A percentile compares a stretch with the other conserved stretches of the same genome.
Conservation (phyloP, 176 grass and related monocot genomes). For the Chrysopogon serrulatus region DNA sequence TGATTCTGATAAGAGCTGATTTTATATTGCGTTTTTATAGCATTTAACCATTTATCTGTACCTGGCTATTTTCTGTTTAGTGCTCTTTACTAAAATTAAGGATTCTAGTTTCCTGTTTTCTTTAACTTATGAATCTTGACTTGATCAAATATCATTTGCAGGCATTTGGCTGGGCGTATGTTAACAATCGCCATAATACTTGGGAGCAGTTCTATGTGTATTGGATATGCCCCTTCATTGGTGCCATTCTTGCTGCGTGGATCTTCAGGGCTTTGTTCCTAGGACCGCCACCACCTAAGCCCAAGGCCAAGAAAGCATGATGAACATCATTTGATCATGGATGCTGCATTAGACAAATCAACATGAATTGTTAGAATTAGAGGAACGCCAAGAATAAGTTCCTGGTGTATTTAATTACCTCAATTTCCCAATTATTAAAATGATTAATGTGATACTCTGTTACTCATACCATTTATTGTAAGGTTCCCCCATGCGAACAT, state of each 20-base stretch:
- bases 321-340: background rate
- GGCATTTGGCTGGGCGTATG: slow-evolving; percentile 98
- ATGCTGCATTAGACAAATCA: background rate
- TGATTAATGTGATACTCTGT: background rate
- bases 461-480: background rate
- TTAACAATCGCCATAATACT: slow-evolving; percentile 77
- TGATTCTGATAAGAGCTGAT: background rate
- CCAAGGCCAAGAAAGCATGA: slow-evolving; percentile 77
- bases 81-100: background rate
- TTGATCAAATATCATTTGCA: slow-evolving; percentile 15
- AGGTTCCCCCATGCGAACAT: background rate
- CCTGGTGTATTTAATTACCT: background rate
- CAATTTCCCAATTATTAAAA: background rate
- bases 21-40: background rate
- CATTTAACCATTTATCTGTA: background rate
- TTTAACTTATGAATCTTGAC: background rate
- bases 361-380: background rate
- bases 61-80: background rate
- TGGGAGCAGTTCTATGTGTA: slow-evolving; percentile 99
- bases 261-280: slow-evolving; percentile 63
- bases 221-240: slow-evolving; percentile 96
- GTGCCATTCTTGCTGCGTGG: slow-evolving; percentile 73
- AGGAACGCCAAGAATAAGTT: background rate
- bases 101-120: background rate
- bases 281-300: slow-evolving; percentile 20